phyloP scores from a whole-genome alignment of 176 grass and related monocot genomes.

The Panicum miliaceum region DNA sequence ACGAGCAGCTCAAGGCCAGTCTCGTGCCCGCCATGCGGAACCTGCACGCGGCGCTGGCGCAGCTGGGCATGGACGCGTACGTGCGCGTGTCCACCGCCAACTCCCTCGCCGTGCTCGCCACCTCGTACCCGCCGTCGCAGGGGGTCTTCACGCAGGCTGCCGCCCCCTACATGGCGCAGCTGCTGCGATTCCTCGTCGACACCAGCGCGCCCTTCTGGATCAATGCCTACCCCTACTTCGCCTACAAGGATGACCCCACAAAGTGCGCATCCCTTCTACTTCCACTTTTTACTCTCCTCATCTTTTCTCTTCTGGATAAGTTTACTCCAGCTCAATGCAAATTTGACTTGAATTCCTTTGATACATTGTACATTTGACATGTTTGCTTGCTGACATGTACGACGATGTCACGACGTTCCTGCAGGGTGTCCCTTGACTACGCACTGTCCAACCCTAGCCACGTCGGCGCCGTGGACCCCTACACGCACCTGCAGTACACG shows the following conservation, averaged over 20 bases:
- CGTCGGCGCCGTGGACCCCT: conserved; percentile 75
- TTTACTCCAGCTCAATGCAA: background rate
- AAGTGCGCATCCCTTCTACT: background rate
- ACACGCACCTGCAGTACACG: conserved; percentile 81
- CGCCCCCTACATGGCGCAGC: conserved; percentile 56
- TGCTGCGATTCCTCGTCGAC: conserved; percentile 68
- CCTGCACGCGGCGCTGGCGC: conserved; percentile 71
- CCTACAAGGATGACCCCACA: conserved; percentile 78
- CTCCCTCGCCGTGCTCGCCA: conserved; percentile 81
- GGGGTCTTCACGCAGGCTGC: conserved; percentile 69
- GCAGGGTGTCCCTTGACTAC: conserved; percentile 63
- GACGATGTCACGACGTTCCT: too few relatives aligned
- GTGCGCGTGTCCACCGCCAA: conserved; percentile 79
- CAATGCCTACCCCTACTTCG: conserved; percentile 93
- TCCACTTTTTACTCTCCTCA: background rate
- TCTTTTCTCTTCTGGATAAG: background rate
- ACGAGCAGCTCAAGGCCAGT: conserved; percentile 70
- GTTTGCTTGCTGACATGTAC: too few relatives aligned
- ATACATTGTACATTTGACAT: too few relatives aligned
- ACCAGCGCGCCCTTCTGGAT: conserved; percentile 84
- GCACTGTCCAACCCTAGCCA: conserved; percentile 64
- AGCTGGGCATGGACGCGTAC: conserved; percentile 68
- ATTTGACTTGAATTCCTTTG: background rate
- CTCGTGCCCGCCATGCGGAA: conserved; percentile 86
- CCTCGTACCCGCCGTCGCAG: conserved; percentile 86